Evolutionary conservation across 2,329 filamentous ascomycete species (phyloP).

Genomic region (Tothia fuscella): DNA sequence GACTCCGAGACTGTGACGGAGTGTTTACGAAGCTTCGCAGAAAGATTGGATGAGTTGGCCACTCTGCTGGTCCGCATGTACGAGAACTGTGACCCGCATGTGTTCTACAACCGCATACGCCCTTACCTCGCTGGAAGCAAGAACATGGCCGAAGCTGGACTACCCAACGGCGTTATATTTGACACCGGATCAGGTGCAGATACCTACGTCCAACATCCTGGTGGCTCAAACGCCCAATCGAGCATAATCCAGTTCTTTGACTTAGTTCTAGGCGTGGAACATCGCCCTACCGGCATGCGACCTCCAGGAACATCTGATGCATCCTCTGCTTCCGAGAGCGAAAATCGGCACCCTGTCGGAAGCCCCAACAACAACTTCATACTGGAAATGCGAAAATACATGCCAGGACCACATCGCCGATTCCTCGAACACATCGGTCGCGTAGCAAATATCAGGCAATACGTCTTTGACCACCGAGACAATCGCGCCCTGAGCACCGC

Average conservation of each 20-base stretch:
- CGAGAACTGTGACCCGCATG: slow-evolving; percentile 83
- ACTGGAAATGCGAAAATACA: slow-evolving; percentile 91
- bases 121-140: slow-evolving; percentile 93
- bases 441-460: slow-evolving; percentile 79
- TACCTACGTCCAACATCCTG: slow-evolving; percentile 71
- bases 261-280: slow-evolving; percentile 76
- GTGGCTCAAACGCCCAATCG: slow-evolving; percentile 93
- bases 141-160: slow-evolving; percentile 90
- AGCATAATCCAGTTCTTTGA: slow-evolving; percentile 97
- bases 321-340: slow-evolving; percentile 30
- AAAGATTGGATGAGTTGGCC: slow-evolving; percentile 76
- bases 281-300: slow-evolving; percentile 63
- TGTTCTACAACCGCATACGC: slow-evolving; percentile 94
- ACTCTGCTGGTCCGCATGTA: slow-evolving; percentile 77
- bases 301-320: slow-evolving; percentile 8
- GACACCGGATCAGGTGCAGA: slow-evolving; percentile 60
- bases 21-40: slow-evolving; percentile 71
- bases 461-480: slow-evolving; percentile 51
- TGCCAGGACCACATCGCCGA: slow-evolving; percentile 83
- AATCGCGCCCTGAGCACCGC: slow-evolving; percentile 62
- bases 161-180: slow-evolving; percentile 79
- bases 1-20: slow-evolving; percentile 62
- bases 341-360: slow-evolving; percentile 26
- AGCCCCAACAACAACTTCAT: slow-evolving; percentile 75
- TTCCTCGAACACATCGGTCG: slow-evolving; percentile 71